A percentile compares a stretch with the other conserved stretches of the same genome.
These are phyloP conservation scores for Paecilomyces dactylethromorphus DNA, from an alignment of 2,329 filamentous ascomycete genomes.

Conservation along the genomic window DNA sequence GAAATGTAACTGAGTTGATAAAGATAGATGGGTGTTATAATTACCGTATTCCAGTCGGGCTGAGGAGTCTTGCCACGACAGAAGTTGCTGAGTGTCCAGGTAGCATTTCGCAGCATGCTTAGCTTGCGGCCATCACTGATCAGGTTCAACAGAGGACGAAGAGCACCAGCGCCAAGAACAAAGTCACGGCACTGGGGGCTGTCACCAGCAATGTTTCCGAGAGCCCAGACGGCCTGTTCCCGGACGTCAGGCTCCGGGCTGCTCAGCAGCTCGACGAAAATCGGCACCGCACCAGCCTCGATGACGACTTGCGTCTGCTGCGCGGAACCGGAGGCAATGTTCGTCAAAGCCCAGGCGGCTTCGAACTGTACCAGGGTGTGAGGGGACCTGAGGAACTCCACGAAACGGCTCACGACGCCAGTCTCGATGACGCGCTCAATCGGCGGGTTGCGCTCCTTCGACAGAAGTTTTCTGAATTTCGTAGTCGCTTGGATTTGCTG, in stretches of 20 bases:
- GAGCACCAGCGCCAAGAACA: slow-evolving; percentile 81
- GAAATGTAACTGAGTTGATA: slow-evolving; percentile 2
- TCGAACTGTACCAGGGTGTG: slow-evolving; percentile 98
- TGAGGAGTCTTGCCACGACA: slow-evolving; percentile 99
- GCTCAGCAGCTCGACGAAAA: slow-evolving; percentile 91
- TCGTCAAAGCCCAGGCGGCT: slow-evolving; percentile 97
- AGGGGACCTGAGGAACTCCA: slow-evolving; percentile 95
- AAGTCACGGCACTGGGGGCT: slow-evolving; percentile 97
- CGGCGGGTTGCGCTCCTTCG: slow-evolving; percentile 97
- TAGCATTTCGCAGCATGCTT: slow-evolving; percentile 97
- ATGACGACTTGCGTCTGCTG: slow-evolving; percentile 98
- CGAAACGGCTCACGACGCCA: slow-evolving; percentile 92
- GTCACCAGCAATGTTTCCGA: slow-evolving; percentile 98
- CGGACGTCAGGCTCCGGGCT: slow-evolving; percentile 97
- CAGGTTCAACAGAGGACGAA: slow-evolving; percentile 81
- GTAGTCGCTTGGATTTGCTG: slow-evolving; percentile 95
- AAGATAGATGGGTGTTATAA: slow-evolving; percentile 29
- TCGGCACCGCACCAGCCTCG: slow-evolving; percentile 93
- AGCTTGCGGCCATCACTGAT: slow-evolving; percentile 97
- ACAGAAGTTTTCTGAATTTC: slow-evolving; percentile 95
- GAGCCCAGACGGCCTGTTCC: slow-evolving; percentile 96
- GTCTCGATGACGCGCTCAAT: slow-evolving; percentile 99
- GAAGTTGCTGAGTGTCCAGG: slow-evolving; percentile 99
- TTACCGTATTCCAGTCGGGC: slow-evolving; percentile 92
- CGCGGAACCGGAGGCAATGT: slow-evolving; percentile 96